Evolutionary conservation across 2,329 filamentous ascomycete species (phyloP).

Genomic region (Penicillium sp.): DNA sequence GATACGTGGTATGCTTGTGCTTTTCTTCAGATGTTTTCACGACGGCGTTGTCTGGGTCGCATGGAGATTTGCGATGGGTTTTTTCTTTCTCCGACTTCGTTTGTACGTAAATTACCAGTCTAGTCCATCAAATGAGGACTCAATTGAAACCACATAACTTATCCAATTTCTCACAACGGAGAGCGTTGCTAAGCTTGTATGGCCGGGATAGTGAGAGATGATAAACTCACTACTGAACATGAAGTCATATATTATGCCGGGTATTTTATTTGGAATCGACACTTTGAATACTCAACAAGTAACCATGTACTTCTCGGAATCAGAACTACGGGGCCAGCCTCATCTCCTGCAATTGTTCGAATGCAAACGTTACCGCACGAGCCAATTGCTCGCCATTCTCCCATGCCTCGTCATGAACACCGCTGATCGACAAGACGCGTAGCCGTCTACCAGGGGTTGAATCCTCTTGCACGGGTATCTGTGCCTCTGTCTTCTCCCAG

Average conservation of each 20-base stretch:
- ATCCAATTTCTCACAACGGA: background rate
- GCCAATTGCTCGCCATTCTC: slow-evolving; percentile 41
- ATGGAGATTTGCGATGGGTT: slow-evolving; percentile 19
- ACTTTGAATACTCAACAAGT: background rate
- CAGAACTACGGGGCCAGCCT: slow-evolving; percentile 14
- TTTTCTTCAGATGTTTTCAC: slow-evolving; percentile 25
- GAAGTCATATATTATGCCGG: background rate
- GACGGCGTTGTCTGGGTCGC: slow-evolving; percentile 28
- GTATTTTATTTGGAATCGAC: background rate
- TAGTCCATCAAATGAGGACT: background rate
- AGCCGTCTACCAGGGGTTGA: slow-evolving; percentile 40
- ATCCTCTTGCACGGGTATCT: slow-evolving; percentile 9
- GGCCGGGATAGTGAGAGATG: background rate
- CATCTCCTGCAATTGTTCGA: slow-evolving; percentile 31
- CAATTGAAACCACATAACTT: slow-evolving; percentile 14
- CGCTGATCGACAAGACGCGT: slow-evolving; percentile 38
- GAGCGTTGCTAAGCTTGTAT: background rate
- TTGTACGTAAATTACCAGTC: slow-evolving; percentile 24
- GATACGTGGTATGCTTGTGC: slow-evolving; percentile 21
- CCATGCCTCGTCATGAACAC: slow-evolving; percentile 45
- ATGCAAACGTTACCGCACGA: slow-evolving; percentile 33
- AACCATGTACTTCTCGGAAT: background rate
- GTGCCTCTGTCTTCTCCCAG: slow-evolving; percentile 37
- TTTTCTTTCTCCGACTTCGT: slow-evolving; percentile 16
- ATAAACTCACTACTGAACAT: background rate